These are phyloP conservation scores for Hymenoscyphus repandus DNA, from an alignment of 2,329 filamentous ascomycete species.

Conservation along the genomic window DNA sequence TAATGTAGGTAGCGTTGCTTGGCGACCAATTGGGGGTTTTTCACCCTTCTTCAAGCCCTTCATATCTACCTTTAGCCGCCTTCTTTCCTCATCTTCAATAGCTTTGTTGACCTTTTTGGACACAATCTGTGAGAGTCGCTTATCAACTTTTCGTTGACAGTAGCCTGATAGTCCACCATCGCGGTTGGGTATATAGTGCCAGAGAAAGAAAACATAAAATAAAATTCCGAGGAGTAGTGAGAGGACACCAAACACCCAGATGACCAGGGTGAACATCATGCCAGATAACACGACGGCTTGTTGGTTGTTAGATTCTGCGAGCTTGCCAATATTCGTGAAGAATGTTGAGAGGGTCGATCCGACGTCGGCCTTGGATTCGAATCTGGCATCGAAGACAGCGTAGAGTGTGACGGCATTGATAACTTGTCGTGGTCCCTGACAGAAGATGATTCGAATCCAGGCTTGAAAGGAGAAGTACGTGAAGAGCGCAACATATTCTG, in stretches of 20 bases:
- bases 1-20: conserved; percentile 64
- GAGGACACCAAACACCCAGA: conserved; percentile 81
- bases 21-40: conserved; percentile 42
- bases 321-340: conserved; percentile 71
- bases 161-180: conserved; percentile 80
- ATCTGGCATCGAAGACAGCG: conserved; percentile 71
- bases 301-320: conserved; percentile 68
- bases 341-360: conserved; percentile 67
- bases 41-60: conserved; percentile 50
- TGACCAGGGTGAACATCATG: conserved; percentile 86
- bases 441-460: conserved; percentile 83
- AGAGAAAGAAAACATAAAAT: conserved; percentile 84
- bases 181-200: conserved; percentile 79
- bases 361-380: conserved; percentile 58
- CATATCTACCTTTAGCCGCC: conserved; percentile 45
- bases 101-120: conserved; percentile 83
- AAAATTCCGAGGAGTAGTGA: conserved; percentile 68
- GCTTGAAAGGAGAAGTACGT: conserved; percentile 67
- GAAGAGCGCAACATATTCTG: conserved; percentile 67
- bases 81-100: conserved; percentile 69
- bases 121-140: conserved; percentile 77
- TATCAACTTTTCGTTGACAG: conserved; percentile 88
- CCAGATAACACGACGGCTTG: conserved; percentile 80
- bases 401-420: conserved; percentile 87
- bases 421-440: conserved; percentile 85